Evolutionary conservation across 192 early-diverging fungal genomes (phyloP).

Genomic region (Endogone sp.): DNA sequence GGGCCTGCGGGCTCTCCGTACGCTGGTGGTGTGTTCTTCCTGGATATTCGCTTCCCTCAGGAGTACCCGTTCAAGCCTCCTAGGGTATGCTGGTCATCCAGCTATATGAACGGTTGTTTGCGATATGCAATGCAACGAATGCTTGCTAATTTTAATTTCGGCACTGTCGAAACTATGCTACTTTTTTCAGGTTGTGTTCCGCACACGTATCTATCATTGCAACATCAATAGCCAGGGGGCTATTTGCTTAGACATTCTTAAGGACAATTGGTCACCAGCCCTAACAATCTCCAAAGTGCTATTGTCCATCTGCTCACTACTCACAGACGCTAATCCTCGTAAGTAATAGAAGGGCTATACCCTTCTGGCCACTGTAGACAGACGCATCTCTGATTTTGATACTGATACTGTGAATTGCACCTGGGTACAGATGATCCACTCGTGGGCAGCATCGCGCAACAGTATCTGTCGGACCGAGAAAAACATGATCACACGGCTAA

Average conservation of each 20-base stretch:
- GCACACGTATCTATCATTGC: constrained; percentile 95
- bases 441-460: constrained; percentile 85
- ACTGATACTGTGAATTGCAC: neutral
- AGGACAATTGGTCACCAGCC: constrained; percentile 97
- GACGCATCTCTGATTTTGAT: neutral
- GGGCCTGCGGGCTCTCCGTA: constrained; percentile 91
- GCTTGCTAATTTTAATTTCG: neutral
- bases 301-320: constrained; percentile 87
- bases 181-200: constrained; percentile 66
- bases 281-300: constrained; percentile 94
- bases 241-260: constrained; percentile 94
- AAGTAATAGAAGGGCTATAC: constrained; percentile 23
- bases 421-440: constrained; percentile 75
- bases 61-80: constrained; percentile 97
- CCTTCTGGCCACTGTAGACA: neutral
- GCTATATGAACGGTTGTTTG: neutral
- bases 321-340: constrained; percentile 95
- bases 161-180: neutral
- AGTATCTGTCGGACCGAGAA: constrained; percentile 79
- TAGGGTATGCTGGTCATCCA: constrained; percentile 48
- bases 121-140: neutral
- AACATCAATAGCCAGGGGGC: constrained; percentile 90
- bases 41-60: constrained; percentile 88
- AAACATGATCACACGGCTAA: constrained; percentile 86
- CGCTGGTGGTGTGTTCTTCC: constrained; percentile 86